A percentile compares a stretch with the other conserved stretches of the same genome.
These are phyloP conservation scores for Pistacia vera DNA, from an alignment of 345 rosid genomes.

Conservation along the genomic window DNA sequence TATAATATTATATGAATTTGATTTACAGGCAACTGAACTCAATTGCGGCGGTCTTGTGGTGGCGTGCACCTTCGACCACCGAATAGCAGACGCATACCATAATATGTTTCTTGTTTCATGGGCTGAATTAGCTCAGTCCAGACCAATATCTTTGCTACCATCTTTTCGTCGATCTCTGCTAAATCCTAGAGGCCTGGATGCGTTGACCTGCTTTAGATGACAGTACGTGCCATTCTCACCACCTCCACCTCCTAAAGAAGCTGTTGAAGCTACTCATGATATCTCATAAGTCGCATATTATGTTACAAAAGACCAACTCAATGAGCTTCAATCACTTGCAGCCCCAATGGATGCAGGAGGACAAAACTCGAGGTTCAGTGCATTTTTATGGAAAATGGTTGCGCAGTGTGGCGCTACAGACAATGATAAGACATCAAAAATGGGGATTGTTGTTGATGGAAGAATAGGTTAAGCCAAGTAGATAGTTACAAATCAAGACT, in stretches of 20 bases:
- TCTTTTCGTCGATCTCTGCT: constrained; percentile 61
- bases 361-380: constrained; percentile 68
- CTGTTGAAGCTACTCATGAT: constrained; percentile 6
- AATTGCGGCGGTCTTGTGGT: constrained; percentile 71
- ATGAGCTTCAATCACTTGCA: constrained; percentile 48
- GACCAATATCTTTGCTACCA: constrained; percentile 45
- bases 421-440: constrained; percentile 30
- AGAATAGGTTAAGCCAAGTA: constrained; percentile 43
- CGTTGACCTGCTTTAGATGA: constrained; percentile 40
- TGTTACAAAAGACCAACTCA: constrained; percentile 35
- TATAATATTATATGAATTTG: neutral
- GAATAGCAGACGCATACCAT: constrained; percentile 67
- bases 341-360: constrained; percentile 31
- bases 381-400: constrained; percentile 70
- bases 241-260: constrained; percentile 47
- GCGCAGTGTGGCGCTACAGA: constrained; percentile 34
- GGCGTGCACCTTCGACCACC: constrained; percentile 78
- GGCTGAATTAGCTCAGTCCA: constrained; percentile 58
- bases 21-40: constrained; percentile 55
- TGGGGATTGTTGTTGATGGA: constrained; percentile 79
- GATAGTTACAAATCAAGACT: neutral
- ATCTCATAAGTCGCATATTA: constrained; percentile 60
- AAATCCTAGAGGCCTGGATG: constrained; percentile 48
- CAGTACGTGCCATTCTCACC: constrained; percentile 50
- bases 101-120: constrained; percentile 77